Evolutionary conservation across 768 basidiomycete species (phyloP), one percentile per base, ranked within the genome.

Genomic region (Epithele typhae): DNA sequence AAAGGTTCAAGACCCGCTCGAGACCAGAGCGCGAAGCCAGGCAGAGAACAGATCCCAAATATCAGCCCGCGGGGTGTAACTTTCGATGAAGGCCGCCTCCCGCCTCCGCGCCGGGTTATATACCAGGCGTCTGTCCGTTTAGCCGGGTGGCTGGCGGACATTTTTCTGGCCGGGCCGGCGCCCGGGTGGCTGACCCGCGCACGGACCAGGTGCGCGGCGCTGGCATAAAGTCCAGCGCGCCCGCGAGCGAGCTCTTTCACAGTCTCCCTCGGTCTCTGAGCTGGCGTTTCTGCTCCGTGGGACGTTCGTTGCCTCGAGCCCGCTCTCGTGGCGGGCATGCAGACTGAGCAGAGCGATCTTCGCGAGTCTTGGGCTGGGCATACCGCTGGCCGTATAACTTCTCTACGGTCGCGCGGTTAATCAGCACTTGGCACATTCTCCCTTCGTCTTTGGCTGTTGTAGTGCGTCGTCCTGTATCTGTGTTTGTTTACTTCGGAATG

Each of bases 41-140:
- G 37, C 66, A 39, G 68, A 67, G 65, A 62, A 39, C 55, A 49
- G 40, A 72, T 69, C 81, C 75, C 82, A 84, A 85, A 85, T 84
- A 83, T 82, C 79, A 75, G 71, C 73, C 71, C 60, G 64, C 68
- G 69, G 82, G 82, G 83, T 85, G 74, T 63, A 73, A 84, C 81
- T 85, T 85, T 84, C 82, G 72, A 72, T 69, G 49, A 63, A 56
- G 54, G 52, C 54, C 37, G 18, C 6, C 7, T 9, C 3, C 19
- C 8, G 8, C 7, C 23, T 37, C 32, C 42, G 25, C 41, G 21
- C 38, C 56, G 40, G 52, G 49, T 62, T 49, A 34, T 42, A 46
- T 37, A 36, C n/a, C 17, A 22, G 18, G 27, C 27, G 27, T 30
- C 27, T 30, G 14, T 7, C 27, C 27, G 8, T 14, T 7, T 7